Evolutionary conservation across 2,329 filamentous ascomycete genomes (phyloP), one percentile per base, ranked within the genome.

Genomic region (Aspergillus fischeri): DNA sequence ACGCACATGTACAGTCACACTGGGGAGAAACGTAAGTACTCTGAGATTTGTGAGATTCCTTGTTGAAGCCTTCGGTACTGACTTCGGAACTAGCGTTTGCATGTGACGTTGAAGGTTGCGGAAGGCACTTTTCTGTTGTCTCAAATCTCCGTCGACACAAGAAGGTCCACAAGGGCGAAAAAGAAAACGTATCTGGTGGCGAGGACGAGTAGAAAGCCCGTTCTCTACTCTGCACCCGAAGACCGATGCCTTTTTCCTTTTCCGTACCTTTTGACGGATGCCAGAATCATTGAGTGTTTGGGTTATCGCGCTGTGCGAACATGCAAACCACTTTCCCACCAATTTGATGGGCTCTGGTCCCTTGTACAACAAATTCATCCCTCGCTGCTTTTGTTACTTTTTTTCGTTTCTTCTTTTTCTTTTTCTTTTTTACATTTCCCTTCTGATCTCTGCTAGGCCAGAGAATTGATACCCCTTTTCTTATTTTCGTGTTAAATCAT

Each of bases 1-100:
- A 97, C 93, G 32, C 93, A 97, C 73, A 97, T 97, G 90, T 97
- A 97, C 78, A 96, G 92, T 76, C 93, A 97, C 72, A 97, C 93
- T 55, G 93, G 93, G 72, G 93, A 97, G 76, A 97, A 97, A 80
- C 93, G 92, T 96, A 85, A 83, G 92, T 87, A 47, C 9, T n/a
- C n/a, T n/a, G n/a, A n/a, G n/a, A n/a, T n/a, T 42, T 24, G 14
- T 17, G 24, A 42, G 54, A 48, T 21, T n/a, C 14, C n/a, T 29
- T n/a, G 28, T 47, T 42, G 35, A 25, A 41, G 25, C 32, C n/a
- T 17, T 50, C 54, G 41, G 29, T 54, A 61, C 68, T 70, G 57
- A 70, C 58, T 25, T 14, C 44, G 45, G 38, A 24, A 61, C 55
- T 70, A 97, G 92, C 94, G 64, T 97, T 96, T 71, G 88, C 88